These are phyloP conservation scores for Clonostachys sp. DNA, from an alignment of 2,329 filamentous ascomycete genomes.

Conservation along the genomic window DNA sequence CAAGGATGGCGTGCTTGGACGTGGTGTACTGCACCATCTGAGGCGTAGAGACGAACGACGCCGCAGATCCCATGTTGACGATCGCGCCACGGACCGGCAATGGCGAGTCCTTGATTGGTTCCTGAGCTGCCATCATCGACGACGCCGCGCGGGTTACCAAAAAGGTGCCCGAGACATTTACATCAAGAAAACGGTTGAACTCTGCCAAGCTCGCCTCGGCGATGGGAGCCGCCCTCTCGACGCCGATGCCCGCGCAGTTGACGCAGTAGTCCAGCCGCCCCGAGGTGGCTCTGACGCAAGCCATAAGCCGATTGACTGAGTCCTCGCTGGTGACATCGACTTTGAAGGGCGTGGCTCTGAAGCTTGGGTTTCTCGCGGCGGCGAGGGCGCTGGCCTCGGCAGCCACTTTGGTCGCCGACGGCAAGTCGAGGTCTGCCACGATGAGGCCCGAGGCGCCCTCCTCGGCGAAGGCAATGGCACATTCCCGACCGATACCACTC, in stretches of 20 bases:
- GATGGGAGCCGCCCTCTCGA: not conserved
- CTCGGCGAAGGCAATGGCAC: constrained; percentile 5
- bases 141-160: constrained; percentile 2
- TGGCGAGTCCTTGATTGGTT: not conserved
- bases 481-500: not conserved
- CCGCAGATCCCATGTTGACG: constrained; percentile 6
- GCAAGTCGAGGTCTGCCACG: constrained; percentile 6
- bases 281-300: constrained; percentile 3
- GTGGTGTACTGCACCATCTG: constrained; percentile 2
- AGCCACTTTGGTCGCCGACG: constrained; percentile 3
- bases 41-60: constrained; percentile 8
- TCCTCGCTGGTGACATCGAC: constrained; percentile 7
- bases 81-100: constrained; percentile 6
- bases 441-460: constrained; percentile 6
- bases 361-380: constrained; percentile 5
- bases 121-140: constrained; percentile 5
- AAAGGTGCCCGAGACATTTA: constrained; percentile 8
- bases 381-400: constrained; percentile 1
- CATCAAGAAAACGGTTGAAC: constrained; percentile 5
- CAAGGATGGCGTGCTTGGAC: constrained; percentile 1
- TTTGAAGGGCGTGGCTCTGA: constrained; percentile 1
- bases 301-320: constrained; percentile 3
- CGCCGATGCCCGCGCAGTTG: constrained; percentile 6
- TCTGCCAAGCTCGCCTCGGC: constrained; percentile 4
- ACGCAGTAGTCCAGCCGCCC: constrained; percentile 11